Conservation (phyloP, 1,284 basidiomycete genomes). For the Boletus semigastroideus region DNA sequence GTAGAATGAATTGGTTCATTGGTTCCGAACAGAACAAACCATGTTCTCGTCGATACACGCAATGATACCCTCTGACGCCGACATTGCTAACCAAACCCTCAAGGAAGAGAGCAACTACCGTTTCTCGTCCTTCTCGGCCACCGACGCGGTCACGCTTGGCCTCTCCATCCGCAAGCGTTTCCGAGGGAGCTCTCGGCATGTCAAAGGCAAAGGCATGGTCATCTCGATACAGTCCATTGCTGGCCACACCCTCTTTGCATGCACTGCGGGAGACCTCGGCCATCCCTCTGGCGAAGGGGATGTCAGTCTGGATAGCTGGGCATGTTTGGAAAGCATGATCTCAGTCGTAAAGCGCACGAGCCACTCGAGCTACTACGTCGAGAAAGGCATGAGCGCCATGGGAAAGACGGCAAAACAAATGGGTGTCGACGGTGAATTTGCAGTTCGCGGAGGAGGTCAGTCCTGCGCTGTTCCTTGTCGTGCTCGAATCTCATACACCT, state of each 20-base stretch:
- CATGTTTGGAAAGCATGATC: conserved; percentile 74
- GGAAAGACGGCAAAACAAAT: conserved; percentile 72
- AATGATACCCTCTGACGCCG: conserved; percentile 64
- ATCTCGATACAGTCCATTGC: conserved; percentile 75
- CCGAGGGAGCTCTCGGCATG: conserved; percentile 65
- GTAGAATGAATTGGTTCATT: not conserved
- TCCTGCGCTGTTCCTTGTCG: conserved; percentile 9
- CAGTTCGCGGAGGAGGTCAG: conserved; percentile 74
- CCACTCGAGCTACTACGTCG: conserved; percentile 79
- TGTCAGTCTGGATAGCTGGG: conserved; percentile 78
- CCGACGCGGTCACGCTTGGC: conserved; percentile 77
- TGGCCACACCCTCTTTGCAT: conserved; percentile 76
- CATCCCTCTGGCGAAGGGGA: conserved; percentile 63
- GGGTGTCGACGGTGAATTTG: conserved; percentile 61
- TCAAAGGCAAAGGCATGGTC: conserved; percentile 74
- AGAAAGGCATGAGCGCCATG: conserved; percentile 79
- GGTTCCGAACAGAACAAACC: not conserved
- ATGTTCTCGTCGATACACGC: conserved; percentile 59
- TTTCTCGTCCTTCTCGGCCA: conserved; percentile 69
- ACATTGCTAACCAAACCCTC: conserved; percentile 68
- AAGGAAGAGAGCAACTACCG: conserved; percentile 66
- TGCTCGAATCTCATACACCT: conserved; percentile 7
- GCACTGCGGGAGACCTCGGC: conserved; percentile 77
- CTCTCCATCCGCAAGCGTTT: conserved; percentile 79
- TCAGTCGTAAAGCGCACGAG: conserved; percentile 76